These are phyloP conservation scores for Leccinellum rugosiceps DNA, from an alignment of 768 basidiomycete species.

Conservation along the genomic window DNA sequence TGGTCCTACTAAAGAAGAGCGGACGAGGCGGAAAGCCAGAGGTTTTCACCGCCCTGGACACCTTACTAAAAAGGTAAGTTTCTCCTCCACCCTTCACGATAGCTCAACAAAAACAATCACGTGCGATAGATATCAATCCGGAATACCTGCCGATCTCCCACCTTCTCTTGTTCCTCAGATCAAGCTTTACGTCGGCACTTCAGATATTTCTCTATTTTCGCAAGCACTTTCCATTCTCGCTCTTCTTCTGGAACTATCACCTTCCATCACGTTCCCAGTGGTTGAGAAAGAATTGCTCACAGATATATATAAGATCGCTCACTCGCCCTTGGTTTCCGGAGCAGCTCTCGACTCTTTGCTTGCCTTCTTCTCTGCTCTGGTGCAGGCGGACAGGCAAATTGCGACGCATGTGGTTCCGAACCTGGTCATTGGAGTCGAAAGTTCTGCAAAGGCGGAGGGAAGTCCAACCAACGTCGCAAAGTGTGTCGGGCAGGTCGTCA, in stretches of 20 bases:
- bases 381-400: slow-evolving; percentile 79
- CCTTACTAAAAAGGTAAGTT: slow-evolving; percentile 62
- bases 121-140: slow-evolving; percentile 39
- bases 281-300: slow-evolving; percentile 68
- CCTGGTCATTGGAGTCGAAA: slow-evolving; percentile 64
- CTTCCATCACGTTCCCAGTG: slow-evolving; percentile 65
- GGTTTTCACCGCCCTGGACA: slow-evolving; percentile 73
- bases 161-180: slow-evolving; percentile 67
- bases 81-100: neutral
- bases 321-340: slow-evolving; percentile 76
- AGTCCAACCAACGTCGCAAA: slow-evolving; percentile 74
- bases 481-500: slow-evolving; percentile 81
- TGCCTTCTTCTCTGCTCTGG: slow-evolving; percentile 77
- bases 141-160: slow-evolving; percentile 57
- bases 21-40: slow-evolving; percentile 76
- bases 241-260: slow-evolving; percentile 65
- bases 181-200: slow-evolving; percentile 66
- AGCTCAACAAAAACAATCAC: slow-evolving; percentile 1
- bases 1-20: slow-evolving; percentile 72
- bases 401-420: slow-evolving; percentile 79
- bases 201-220: slow-evolving; percentile 76
- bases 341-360: slow-evolving; percentile 78
- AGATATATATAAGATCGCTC: slow-evolving; percentile 66
- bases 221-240: slow-evolving; percentile 66
- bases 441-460: slow-evolving; percentile 53